Base-by-base conservation (phyloP, 495 filamentous ascomycete species). In the Terfezia claveryi region DNA sequence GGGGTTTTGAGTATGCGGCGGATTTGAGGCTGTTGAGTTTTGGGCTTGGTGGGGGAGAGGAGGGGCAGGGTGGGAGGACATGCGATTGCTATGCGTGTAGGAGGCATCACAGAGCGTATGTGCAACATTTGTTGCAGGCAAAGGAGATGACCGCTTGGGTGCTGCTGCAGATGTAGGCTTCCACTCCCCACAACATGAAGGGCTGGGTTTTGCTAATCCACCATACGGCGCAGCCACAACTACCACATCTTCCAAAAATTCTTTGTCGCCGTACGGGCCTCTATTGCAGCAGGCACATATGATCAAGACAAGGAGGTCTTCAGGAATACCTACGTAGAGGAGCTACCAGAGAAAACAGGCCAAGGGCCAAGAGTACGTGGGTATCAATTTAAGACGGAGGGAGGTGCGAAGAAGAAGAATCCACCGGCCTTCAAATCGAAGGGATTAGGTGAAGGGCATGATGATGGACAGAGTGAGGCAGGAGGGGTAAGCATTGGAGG, bases 101-200 rank as follows among this genome's bases (percentile, higher is more conserved):
- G 1, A 74, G 74, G 11, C 92, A 98, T 66, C 86, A 94, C 67
- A 71, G 78, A 7, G 89, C 92, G 1, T 96, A 82, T 68, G 59
- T 96, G 37, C 80, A 86, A 56, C 92, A 98, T 64, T 74, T 98
- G 6, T 74, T 98, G 4, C 66, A 72, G 14, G 85, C 91, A 0
- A 88, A 87, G 60, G 91, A 98, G 67, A 95, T 98, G 92, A 79
- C 94, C 2, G 89, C 78, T 23, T 98, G 91, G 91, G 82, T 84
- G 2, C 73, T 98, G 12, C 70, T 98, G 27, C 88, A 94, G 65
- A 73, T 93, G 59, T 62, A 50, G 27, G 50, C 46, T 37, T 44
- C 23, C 14, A n/a, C 54, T 11, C 46, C 37, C 32, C 27, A 2
- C 8, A 9, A 20, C 36, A 23, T 16, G 10, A 6, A 8, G 4